Evolutionary conservation across 2,329 filamentous ascomycete genomes (phyloP).

Genomic region (Neoscytalidium dimidiatum): DNA sequence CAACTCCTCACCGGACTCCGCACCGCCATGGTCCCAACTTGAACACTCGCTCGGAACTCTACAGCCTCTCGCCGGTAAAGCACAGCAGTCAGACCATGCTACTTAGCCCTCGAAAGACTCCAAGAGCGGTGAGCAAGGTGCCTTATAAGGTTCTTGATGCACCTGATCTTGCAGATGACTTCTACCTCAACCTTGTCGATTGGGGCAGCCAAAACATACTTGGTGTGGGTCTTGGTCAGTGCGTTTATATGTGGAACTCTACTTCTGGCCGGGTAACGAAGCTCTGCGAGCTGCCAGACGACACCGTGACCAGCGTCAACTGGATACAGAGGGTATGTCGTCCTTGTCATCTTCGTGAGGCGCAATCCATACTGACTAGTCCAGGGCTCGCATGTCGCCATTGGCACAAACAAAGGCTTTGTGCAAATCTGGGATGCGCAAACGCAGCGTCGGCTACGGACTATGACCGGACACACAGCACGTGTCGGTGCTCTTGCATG

Average conservation of each 20-base stretch:
- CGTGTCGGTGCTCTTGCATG: conserved; percentile 92
- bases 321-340: conserved; percentile 83
- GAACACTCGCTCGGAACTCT: conserved; percentile 87
- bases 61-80: conserved; percentile 91
- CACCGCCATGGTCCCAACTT: conserved; percentile 85
- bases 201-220: conserved; percentile 96
- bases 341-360: not conserved
- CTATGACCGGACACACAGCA: conserved; percentile 95
- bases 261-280: conserved; percentile 88
- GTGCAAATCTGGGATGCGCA: conserved; percentile 99
- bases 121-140: conserved; percentile 89
- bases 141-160: conserved; percentile 98
- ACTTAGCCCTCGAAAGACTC: conserved; percentile 83
- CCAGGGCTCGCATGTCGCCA: conserved; percentile 85
- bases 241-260: conserved; percentile 98
- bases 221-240: conserved; percentile 87
- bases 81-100: conserved; percentile 93
- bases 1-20: conserved; percentile 85
- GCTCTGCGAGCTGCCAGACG: conserved; percentile 87
- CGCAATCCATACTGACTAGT: not conserved
- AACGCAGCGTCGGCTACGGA: conserved; percentile 78
- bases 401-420: conserved; percentile 90
- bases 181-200: conserved; percentile 95
- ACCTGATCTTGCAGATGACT: conserved; percentile 93
- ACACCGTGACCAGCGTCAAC: conserved; percentile 93